A percentile compares a stretch with the other conserved stretches of the same genome.
Conservation (phyloP, 2,329 filamentous ascomycete genomes). For the Tolypocladium pustulatum region DNA sequence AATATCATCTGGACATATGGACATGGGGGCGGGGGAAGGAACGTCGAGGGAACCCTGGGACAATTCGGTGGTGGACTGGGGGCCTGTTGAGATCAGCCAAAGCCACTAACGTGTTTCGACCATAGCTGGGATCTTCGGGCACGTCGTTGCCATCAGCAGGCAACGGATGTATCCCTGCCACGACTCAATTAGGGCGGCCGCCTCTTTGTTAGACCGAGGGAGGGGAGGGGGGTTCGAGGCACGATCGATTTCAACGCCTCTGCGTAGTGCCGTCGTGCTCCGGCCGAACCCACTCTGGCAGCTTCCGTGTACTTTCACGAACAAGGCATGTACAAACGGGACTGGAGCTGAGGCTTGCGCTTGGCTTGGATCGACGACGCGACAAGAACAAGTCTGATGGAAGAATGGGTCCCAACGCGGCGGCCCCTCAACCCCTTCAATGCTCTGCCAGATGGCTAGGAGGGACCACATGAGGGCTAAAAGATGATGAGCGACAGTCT, state of each 20-base stretch:
- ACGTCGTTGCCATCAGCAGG: slow-evolving; percentile 8
- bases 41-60: slow-evolving; percentile 22
- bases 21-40: slow-evolving; percentile 23
- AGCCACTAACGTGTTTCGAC: slow-evolving; percentile 31
- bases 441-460: background rate
- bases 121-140: slow-evolving; percentile 22
- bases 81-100: slow-evolving; percentile 29
- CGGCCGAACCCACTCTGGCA: background rate
- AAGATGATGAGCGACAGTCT: background rate
- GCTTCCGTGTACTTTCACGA: background rate
- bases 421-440: background rate
- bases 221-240: background rate
- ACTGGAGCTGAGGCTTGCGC: background rate
- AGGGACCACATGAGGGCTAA: background rate
- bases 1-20: slow-evolving; percentile 33
- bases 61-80: slow-evolving; percentile 12
- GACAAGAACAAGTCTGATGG: background rate
- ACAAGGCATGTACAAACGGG: background rate
- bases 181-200: slow-evolving; percentile 4
- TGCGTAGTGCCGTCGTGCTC: background rate
- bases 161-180: slow-evolving; percentile 6
- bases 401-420: background rate
- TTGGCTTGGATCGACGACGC: background rate
- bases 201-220: background rate
- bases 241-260: background rate